phyloP scores from a whole-genome alignment of 306 rosid species.

The Senna siamea region DNA sequence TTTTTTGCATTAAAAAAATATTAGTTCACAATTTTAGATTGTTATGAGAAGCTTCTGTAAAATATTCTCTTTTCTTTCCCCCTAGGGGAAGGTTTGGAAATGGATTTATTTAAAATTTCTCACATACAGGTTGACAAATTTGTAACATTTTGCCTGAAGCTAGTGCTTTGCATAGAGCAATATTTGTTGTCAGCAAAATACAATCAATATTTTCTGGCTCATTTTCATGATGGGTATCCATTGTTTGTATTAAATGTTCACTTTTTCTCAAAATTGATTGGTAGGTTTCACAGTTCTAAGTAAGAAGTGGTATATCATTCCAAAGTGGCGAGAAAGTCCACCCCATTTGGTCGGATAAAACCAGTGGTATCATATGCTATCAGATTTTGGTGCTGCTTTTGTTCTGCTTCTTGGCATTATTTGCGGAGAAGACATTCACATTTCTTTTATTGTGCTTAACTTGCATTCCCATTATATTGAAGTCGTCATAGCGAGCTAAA shows the following conservation, averaged over 20 bases:
- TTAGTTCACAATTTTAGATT: slow-evolving; percentile 24
- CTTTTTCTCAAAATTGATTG: not conserved
- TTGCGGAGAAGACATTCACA: not conserved
- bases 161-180: slow-evolving; percentile 20
- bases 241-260: slow-evolving; percentile 19
- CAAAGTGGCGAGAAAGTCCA: not conserved
- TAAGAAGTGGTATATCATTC: not conserved
- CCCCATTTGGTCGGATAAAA: not conserved
- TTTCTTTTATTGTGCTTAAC: not conserved
- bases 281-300: not conserved
- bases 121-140: not conserved
- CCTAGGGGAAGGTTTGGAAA: slow-evolving; percentile 36
- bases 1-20: slow-evolving; percentile 41
- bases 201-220: not conserved
- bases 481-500: not conserved
- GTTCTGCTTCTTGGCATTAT: not conserved
- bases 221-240: slow-evolving; percentile 16
- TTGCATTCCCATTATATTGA: not conserved
- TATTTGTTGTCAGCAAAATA: slow-evolving; percentile 13
- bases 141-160: slow-evolving; percentile 8
- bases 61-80: slow-evolving; percentile 12
- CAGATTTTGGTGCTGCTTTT: not conserved
- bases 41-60: slow-evolving; percentile 45
- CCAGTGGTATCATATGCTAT: not conserved
- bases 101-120: slow-evolving; percentile 24